Base-by-base conservation (phyloP, 257 asterid genomes). In the Eustoma russellianum region DNA sequence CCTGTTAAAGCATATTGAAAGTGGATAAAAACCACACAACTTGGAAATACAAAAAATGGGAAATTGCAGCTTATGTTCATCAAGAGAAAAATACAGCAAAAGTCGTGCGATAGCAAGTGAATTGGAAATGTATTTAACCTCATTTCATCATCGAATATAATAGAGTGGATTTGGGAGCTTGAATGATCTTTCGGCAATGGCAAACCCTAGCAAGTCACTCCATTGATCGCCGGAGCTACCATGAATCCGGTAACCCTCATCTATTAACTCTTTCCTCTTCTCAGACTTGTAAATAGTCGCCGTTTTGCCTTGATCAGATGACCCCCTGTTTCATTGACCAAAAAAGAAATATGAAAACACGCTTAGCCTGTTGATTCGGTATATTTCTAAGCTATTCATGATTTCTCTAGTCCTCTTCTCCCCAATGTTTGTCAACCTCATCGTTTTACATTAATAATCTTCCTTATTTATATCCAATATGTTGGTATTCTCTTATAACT, bases 201-300 rank as follows among this genome's bases (percentile, higher is more conserved):
- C 75, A 33, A 62, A 86, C 48, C 98, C 98, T 1, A 13, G 57
- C 72, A 90, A 74, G 70, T 86, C 95, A 59, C 94, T 90, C 98
- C 98, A 90, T 54, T 90, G 96, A 72, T 86, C 96, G 33, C 98
- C 95, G 13, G 91, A 90, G 59, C 62, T 83, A 41, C 98, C 96
- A 4, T 59, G 85, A 55, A 90, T 77, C 14, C 57, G 56, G 78
- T 74, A 90, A 52, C 96, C 95, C 77, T 79, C 92, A 33, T 83
- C 83, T 73, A 71, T 79, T 7, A 86, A 69, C 74, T 83, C 92
- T 73, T 70, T 79, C 59, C 96, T 78, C 77, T 69, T 82, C 88
- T 74, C 81, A 5, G 86, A 90, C 74, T 90, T 90, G 79, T 73
- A 90, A 6, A 77, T 41, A 9, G 79, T 52, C 15, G 96, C 96